Evolutionary conservation across 2,329 filamentous ascomycete species (phyloP), one percentile per base, ranked within the genome.

Genomic region (Calonectria pseudoturangicola): DNA sequence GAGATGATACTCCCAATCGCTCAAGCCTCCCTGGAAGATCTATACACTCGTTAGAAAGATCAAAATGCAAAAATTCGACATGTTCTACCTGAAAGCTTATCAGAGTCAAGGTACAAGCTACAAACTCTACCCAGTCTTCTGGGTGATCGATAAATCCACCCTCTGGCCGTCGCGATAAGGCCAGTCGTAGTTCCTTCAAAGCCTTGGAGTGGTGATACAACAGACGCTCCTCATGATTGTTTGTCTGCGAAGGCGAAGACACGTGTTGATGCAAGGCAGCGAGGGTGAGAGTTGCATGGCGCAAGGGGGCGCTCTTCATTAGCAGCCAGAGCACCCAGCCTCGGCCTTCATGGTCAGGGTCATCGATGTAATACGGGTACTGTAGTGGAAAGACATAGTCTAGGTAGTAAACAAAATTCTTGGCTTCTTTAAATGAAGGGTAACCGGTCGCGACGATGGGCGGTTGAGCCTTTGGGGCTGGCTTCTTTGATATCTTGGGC

Each of bases 361-460:
- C 74, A n/a, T 78, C 76, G n/a, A 68, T 66, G 21, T 79, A 78
- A 45, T 74, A 77, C 1, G 75, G 73, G 15, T 75, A 79, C 64
- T 79, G 77, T 6, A 75, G 64, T 4, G 76, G 77, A 41, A 79
- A 78, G n/a, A 79, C 76, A 56, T 77, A 75, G 54, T 79, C 78
- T 21, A 79, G 70, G 45, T 79, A 79, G 48, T 79, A 73, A 25
- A 77, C 72, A 33, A 79, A 65, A 3, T 79, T 76, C 62, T 79
- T 75, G 12, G 78, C 74, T 54, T 79, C 78, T n/a, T 76, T 76
- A 66, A 58, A 66, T 9, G 45, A 50, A 21, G 60, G 64, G 30
- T 13, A 54, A 3, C 36, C 28, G 8, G 39, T 25, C 2, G 54
- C 6, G 21, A 15, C 33, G 16, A 15, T 21, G 12, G 54, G 28